phyloP scores from a whole-genome alignment of 768 basidiomycete genomes.

The Boletus edulis region DNA sequence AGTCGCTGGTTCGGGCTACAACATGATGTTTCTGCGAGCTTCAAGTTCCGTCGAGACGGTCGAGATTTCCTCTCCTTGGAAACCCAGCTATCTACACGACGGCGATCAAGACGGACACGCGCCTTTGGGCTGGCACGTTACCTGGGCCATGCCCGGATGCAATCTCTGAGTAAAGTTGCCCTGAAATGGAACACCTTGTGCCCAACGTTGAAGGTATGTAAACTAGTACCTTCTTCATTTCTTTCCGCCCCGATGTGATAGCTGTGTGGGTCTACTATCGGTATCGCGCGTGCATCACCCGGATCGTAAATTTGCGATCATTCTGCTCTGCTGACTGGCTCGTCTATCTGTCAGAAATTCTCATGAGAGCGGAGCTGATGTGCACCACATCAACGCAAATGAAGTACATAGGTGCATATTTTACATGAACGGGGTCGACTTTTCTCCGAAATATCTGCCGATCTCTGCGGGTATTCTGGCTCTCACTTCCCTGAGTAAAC shows the following conservation, averaged over 20 bases:
- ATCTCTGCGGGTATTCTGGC: constrained; percentile 4
- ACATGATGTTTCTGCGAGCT: not conserved
- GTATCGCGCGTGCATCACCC: not conserved
- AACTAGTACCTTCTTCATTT: not conserved
- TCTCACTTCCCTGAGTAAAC: not conserved
- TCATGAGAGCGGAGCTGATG: not conserved
- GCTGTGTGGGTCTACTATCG: constrained; percentile 1
- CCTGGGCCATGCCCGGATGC: not conserved
- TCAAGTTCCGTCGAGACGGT: constrained; percentile 9
- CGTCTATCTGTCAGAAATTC: not conserved
- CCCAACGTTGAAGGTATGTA: constrained; percentile 13
- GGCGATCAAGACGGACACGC: constrained; percentile 30
- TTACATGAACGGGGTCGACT: constrained; percentile 1
- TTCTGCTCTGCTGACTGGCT: not conserved
- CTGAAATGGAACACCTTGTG: constrained; percentile 10
- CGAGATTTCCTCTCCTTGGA: constrained; percentile 7
- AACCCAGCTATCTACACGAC: constrained; percentile 4
- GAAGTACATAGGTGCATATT: not conserved
- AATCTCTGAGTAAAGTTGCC: not conserved
- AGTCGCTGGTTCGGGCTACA: not conserved
- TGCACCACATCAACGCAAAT: not conserved
- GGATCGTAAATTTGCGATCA: not conserved
- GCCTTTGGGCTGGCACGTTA: constrained; percentile 11
- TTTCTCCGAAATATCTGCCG: too few species aligned
- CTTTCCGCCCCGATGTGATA: constrained; percentile 22